Evolutionary conservation across 129 eudicot genomes (phyloP), one percentile per base, ranked within the genome.

Genomic region (Flaveria brownii): DNA sequence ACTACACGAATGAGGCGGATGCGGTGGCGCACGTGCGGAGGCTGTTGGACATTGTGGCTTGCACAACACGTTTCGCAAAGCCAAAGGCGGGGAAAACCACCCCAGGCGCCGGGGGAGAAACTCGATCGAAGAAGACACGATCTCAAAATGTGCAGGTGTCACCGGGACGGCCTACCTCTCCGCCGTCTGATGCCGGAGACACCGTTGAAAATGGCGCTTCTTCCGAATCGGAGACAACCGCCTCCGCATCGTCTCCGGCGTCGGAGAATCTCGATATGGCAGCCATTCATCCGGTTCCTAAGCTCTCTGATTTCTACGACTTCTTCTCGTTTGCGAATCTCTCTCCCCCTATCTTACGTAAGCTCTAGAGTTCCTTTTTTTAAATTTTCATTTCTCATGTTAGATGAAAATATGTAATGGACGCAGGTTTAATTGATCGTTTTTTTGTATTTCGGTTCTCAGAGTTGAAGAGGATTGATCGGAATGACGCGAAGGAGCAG

Each of bases 261-360:
- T 72, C 90, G 36, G 88, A 81, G 33, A 84, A 84, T 49, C 82
- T 89, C 47, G 97, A 91, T 61, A 95, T 95, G 99, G 97, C 88
- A 68, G 95, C 96, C 43, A 90, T 95, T 82, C 97, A 95, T 26
- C 97, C 97, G 67, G 85, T 90, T 75, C 99, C 99, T 33, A 95
- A 91, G 79, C 92, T 95, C 18, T 87, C 99, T 30, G 95, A 95
- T 61, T 95, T 95, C 68, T 89, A 91, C 67, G 99, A 95, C 11
- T 95, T 95, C 82, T 95, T 95, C 92, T 83, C 92, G 6, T 86
- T 91, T 83, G 82, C 99, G 20, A 87, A 91, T 74, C 86, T 95
- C 66, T 69, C 99, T 85, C 91, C 97, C 3, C 99, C 99, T 15
- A 84, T 95, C 33, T 77, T 91, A 68, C 75, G 99, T 95, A 79